phyloP scores from a whole-genome alignment of 2,329 filamentous ascomycete genomes.

The Albifimbria verrucaria region DNA sequence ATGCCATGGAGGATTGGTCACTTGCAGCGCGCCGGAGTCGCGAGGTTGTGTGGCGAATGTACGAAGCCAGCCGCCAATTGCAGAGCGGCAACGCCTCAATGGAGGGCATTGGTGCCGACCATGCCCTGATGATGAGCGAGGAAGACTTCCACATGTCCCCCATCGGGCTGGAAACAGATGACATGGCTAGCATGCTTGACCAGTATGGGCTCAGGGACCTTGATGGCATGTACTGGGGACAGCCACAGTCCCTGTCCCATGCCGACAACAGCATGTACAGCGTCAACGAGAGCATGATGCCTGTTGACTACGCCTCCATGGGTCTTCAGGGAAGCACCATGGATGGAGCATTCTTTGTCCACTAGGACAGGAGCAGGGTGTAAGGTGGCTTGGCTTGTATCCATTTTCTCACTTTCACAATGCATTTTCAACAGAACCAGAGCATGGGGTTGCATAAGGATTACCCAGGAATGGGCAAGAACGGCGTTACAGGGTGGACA shows the following conservation, averaged over 20 bases:
- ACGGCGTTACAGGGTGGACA: not conserved
- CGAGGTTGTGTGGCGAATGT: conserved; percentile 61
- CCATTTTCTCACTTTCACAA: not conserved
- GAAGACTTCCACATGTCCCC: conserved; percentile 48
- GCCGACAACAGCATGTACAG: conserved; percentile 19
- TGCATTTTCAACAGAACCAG: not conserved
- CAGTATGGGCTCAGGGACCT: conserved; percentile 54
- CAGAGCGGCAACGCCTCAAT: conserved; percentile 8
- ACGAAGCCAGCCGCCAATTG: conserved; percentile 50
- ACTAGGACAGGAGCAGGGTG: conserved; percentile 11
- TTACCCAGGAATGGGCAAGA: not conserved
- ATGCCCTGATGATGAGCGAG: conserved; percentile 31
- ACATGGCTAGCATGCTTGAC: conserved; percentile 50
- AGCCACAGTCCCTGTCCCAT: conserved; percentile 11
- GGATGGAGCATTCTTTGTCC: conserved; percentile 41
- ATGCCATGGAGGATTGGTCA: conserved; percentile 62
- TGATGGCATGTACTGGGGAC: conserved; percentile 53
- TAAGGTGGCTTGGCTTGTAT: not conserved
- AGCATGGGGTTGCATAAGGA: not conserved
- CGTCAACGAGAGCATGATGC: conserved; percentile 30
- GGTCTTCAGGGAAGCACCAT: conserved; percentile 30
- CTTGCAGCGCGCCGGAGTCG: conserved; percentile 58
- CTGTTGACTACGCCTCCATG: conserved; percentile 36
- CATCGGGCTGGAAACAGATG: conserved; percentile 48
- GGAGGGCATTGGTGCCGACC: not conserved